These are phyloP conservation scores for Lactarius akahatsu DNA, from an alignment of 768 basidiomycete genomes.

Conservation along the genomic window DNA sequence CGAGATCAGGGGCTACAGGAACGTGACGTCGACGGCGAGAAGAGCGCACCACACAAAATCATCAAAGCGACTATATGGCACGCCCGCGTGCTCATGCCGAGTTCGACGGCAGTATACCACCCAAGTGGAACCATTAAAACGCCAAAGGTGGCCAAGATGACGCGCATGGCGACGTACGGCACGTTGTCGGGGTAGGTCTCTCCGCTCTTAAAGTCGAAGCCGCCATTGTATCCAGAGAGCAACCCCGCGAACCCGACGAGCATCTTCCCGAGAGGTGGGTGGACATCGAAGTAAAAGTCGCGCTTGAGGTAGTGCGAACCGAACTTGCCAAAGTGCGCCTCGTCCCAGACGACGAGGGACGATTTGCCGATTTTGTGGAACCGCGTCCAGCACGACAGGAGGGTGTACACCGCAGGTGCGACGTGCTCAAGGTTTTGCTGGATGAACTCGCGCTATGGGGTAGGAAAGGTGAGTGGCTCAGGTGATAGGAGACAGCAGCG, in stretches of 20 bases:
- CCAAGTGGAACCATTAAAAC: slow-evolving; percentile 93
- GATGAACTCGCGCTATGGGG: slow-evolving; percentile 64
- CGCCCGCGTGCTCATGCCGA: slow-evolving; percentile 87
- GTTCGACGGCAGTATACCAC: slow-evolving; percentile 95
- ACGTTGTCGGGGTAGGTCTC: slow-evolving; percentile 78
- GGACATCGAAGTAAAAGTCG: slow-evolving; percentile 99
- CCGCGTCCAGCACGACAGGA: slow-evolving; percentile 92
- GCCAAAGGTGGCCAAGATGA: slow-evolving; percentile 92
- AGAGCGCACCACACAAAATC: slow-evolving; percentile 77
- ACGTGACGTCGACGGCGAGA: neutral
- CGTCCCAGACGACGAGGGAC: slow-evolving; percentile 93
- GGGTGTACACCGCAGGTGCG: slow-evolving; percentile 81
- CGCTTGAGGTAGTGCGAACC: slow-evolving; percentile 97
- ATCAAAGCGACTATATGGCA: slow-evolving; percentile 92
- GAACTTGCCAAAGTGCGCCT: slow-evolving; percentile 99
- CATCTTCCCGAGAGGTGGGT: slow-evolving; percentile 99
- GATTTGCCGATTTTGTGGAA: slow-evolving; percentile 90
- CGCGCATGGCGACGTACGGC: slow-evolving; percentile 92
- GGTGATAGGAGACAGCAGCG: neutral
- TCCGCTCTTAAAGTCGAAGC: slow-evolving; percentile 94
- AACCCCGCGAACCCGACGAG: slow-evolving; percentile 92
- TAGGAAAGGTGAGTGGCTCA: neutral
- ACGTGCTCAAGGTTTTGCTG: slow-evolving; percentile 78
- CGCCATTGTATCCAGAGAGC: slow-evolving; percentile 87
- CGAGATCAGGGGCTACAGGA: neutral